Evolutionary conservation across 2,329 filamentous ascomycete genomes (phyloP), one percentile per base, ranked within the genome.

Genomic region (Fusarium circinatum): DNA sequence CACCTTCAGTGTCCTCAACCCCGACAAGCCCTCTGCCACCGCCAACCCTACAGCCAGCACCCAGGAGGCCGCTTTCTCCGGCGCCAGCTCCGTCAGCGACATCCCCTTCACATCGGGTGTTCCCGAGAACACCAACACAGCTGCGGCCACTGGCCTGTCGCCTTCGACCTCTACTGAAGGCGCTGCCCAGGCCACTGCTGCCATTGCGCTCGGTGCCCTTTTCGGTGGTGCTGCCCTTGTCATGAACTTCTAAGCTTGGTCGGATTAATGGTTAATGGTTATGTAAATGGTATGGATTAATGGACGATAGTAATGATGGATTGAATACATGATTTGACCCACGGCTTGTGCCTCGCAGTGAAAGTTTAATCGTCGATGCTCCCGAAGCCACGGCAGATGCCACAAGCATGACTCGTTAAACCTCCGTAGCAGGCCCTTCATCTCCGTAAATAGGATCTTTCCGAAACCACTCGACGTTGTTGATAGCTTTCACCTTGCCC

Each of bases 21-120:
- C 84, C 8, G 76, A 83, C 36, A 80, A 77, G 24, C 62, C 81
- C 7, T 76, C 76, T 6, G 72, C 77, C 18, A 84, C 84, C 0
- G 80, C 84, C 61, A 78, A 81, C 22, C 78, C 79, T 1, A 72
- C 79, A 5, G 75, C 76, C 9, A 79, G 83, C 1, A 84, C 84
- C 4, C 85, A 86, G 32, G 77, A 82, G 4, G 83, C 86, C 4
- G 89, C 86, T 2, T 92, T 88, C 82, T 82, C 82, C 15, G 86
- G 85, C 49, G 90, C 89, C 3, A 85, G 83, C 32, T 83, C 85
- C 13, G 87, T 80, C 32, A 83, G 83, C 14, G 78, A 81, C 20
- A 78, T 83, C 6, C 89, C 90, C 1, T 91, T 89, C 79, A 92
- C 90, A 2, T 87, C 85, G 26, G 86, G 86, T 34, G 81, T 90